Percentiles rank a stretch among this genome's conserved stretches.
Evolutionary conservation across 441 rosid species (phyloP).

Genomic region (Corymbia calophylla): DNA sequence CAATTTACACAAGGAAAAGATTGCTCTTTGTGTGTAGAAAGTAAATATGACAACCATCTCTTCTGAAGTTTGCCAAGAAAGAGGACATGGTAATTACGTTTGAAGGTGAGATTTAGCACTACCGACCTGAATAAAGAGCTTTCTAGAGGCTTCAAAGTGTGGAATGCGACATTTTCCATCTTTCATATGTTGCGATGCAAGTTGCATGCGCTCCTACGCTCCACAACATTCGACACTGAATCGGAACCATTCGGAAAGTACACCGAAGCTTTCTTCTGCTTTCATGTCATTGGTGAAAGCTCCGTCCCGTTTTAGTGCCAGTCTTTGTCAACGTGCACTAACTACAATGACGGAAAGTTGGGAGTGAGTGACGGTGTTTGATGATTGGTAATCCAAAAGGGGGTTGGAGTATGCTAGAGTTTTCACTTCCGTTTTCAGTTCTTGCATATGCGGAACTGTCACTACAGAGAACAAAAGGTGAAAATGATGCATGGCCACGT

Average conservation of each 20-base stretch:
- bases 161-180: neutral
- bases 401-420: neutral
- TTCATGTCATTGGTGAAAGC: neutral
- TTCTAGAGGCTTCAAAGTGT: neutral
- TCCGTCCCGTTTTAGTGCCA: neutral
- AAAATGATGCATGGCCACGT: neutral
- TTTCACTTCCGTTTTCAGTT: neutral
- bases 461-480: neutral
- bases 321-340: neutral
- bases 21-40: neutral
- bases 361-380: neutral
- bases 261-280: neutral
- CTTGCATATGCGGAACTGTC: neutral
- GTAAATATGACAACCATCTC: neutral
- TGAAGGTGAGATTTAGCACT: neutral
- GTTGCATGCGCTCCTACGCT: neutral
- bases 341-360: neutral
- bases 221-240: neutral
- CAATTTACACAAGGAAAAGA: neutral
- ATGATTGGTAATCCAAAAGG: neutral
- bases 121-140: neutral
- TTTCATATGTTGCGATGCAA: neutral
- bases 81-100: neutral
- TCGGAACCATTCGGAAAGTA: neutral
- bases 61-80: neutral